Evolutionary conservation across 2,329 filamentous ascomycete species (phyloP).

Genomic region (Nigrospora sphaerica): DNA sequence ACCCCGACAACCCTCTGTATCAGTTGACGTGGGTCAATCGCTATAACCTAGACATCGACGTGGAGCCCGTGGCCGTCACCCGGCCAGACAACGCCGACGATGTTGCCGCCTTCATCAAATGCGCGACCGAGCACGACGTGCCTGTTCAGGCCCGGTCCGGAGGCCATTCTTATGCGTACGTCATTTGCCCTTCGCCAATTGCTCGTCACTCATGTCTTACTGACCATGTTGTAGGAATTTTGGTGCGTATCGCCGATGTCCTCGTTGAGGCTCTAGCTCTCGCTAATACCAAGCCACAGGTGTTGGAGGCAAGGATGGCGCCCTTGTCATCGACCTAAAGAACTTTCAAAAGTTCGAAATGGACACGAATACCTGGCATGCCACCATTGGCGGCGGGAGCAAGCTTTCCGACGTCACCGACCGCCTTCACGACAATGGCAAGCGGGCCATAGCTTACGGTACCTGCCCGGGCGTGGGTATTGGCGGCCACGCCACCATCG

Average conservation of each 20-base stretch:
- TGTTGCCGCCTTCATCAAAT: conserved; percentile 50
- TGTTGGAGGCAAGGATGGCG: conserved; percentile 42
- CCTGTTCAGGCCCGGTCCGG: conserved; percentile 57
- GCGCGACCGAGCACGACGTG: conserved; percentile 39
- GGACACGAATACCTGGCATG: conserved; percentile 43
- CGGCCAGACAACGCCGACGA: conserved; percentile 45
- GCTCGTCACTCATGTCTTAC: neutral
- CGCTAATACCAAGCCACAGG: conserved; percentile 16
- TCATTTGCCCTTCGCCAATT: neutral
- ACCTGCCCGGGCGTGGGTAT: conserved; percentile 53
- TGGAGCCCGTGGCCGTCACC: conserved; percentile 49
- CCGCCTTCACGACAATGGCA: conserved; percentile 40
- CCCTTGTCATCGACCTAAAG: conserved; percentile 45
- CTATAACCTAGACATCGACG: conserved; percentile 43
- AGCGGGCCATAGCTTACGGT: conserved; percentile 52
- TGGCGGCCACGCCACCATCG: conserved; percentile 51
- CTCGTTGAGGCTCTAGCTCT: neutral
- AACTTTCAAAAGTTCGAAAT: conserved; percentile 47
- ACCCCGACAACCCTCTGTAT: conserved; percentile 34
- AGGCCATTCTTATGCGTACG: conserved; percentile 57
- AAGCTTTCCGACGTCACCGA: conserved; percentile 44
- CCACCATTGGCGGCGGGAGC: conserved; percentile 47
- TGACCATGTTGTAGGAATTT: conserved; percentile 19
- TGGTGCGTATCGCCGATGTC: conserved; percentile 11
- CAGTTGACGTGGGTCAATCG: conserved; percentile 41